A percentile compares a stretch with the other conserved stretches of the same genome.
phyloP scores from a whole-genome alignment of 2,329 filamentous ascomycete genomes.

The Pleomassaria siparia region DNA sequence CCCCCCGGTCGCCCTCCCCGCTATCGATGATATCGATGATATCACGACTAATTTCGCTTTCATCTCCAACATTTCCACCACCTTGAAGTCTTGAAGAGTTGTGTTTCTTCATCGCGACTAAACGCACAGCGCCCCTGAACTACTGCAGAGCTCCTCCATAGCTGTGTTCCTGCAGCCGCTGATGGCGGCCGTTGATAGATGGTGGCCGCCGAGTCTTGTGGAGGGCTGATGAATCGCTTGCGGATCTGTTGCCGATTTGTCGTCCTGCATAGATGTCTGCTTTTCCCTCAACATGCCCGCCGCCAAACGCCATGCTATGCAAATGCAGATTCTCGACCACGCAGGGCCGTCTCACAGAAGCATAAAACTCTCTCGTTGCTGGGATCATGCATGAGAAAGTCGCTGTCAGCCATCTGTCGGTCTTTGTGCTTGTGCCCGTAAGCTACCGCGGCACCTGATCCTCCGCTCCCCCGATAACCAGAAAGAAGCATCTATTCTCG shows the following conservation, averaged over 20 bases:
- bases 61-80: no score
- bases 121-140: no score
- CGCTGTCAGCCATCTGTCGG: conserved; percentile 2
- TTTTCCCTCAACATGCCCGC: not conserved
- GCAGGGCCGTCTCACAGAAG: not conserved
- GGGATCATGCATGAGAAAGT: conserved; percentile 3
- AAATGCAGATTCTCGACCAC: not conserved
- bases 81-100: no score
- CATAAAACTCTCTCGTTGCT: conserved; percentile 1
- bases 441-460: not conserved
- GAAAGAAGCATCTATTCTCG: no score
- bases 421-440: conserved; percentile 1
- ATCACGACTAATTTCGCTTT: not conserved
- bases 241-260: not conserved
- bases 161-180: conserved; percentile 31
- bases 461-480: no score
- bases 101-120: no score
- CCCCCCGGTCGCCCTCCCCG: no score
- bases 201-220: no score
- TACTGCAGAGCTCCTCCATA: no score
- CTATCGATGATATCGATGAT: no score
- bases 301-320: not conserved
- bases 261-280: not conserved
- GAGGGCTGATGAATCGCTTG: conserved; percentile 12
- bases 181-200: no score